A percentile compares a stretch with the other conserved stretches of the same genome.
Evolutionary conservation across 2,329 filamentous ascomycete genomes (phyloP).

Genomic region (Calonectria montana): DNA sequence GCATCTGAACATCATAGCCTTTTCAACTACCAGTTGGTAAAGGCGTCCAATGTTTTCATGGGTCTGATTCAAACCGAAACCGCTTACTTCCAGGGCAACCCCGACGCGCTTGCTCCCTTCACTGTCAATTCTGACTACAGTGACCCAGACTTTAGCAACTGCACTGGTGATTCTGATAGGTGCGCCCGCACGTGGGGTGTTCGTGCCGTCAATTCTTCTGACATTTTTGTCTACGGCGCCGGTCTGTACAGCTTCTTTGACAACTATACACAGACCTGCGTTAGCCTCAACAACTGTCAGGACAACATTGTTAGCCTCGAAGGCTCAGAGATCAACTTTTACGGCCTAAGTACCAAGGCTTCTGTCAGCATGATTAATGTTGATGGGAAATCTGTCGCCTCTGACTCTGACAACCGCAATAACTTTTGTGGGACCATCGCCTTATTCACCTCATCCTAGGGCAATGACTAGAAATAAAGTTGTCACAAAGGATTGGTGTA

Average conservation of each 20-base stretch:
- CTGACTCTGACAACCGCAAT: constrained; percentile 72
- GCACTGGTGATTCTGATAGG: constrained; percentile 58
- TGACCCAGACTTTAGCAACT: constrained; percentile 74
- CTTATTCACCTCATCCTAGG: constrained; percentile 36
- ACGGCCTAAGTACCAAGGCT: constrained; percentile 80
- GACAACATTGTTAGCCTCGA: constrained; percentile 81
- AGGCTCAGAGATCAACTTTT: constrained; percentile 73
- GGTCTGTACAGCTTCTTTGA: constrained; percentile 87
- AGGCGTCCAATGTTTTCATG: constrained; percentile 84
- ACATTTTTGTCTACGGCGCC: constrained; percentile 78
- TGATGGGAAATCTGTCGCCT: constrained; percentile 63
- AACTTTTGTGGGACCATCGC: constrained; percentile 73
- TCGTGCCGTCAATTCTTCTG: constrained; percentile 73
- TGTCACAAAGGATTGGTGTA: no score
- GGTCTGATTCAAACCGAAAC: constrained; percentile 90
- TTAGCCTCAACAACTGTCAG: constrained; percentile 77
- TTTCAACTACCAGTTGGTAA: constrained; percentile 88
- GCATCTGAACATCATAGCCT: constrained; percentile 73
- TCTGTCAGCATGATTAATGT: constrained; percentile 78
- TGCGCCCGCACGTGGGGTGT: constrained; percentile 85
- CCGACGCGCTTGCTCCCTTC: constrained; percentile 76
- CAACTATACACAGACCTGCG: constrained; percentile 80
- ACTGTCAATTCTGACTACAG: constrained; percentile 64
- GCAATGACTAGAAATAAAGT: no score
- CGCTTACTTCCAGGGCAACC: constrained; percentile 88